Conservation (phyloP, 2,329 filamentous ascomycete species). For the Cytospora chrysosperma region DNA sequence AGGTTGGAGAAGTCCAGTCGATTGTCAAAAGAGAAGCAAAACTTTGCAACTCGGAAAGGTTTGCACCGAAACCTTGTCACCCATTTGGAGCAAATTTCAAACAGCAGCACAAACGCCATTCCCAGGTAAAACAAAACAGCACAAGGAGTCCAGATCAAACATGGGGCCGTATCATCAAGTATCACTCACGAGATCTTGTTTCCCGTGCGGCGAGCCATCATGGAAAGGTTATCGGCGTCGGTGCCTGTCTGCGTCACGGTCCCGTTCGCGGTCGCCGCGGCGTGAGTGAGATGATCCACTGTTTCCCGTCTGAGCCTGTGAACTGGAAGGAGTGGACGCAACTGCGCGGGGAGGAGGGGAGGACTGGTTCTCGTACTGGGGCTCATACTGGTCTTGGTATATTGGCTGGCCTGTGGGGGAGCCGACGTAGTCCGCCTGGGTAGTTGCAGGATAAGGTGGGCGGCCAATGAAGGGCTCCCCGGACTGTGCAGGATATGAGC, state of each 20-base stretch:
- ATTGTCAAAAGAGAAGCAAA: constrained; percentile 7
- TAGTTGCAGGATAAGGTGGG: constrained; percentile 47
- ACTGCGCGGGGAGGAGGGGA: constrained; percentile 22
- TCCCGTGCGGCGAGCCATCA: constrained; percentile 22
- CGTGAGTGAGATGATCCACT: constrained; percentile 23
- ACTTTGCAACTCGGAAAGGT: constrained; percentile 15
- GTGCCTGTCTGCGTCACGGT: constrained; percentile 16
- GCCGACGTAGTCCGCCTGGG: constrained; percentile 22
- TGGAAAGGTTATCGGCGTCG: constrained; percentile 27
- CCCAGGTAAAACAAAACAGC: constrained; percentile 14
- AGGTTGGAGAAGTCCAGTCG: constrained; percentile 13
- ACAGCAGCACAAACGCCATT: constrained; percentile 20
- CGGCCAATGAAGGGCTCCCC: constrained; percentile 57
- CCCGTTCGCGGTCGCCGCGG: constrained; percentile 22
- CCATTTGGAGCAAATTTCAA: background rate
- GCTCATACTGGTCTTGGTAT: constrained; percentile 24
- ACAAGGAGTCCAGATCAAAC: constrained; percentile 17
- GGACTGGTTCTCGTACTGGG: constrained; percentile 22
- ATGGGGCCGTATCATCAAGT: constrained; percentile 16
- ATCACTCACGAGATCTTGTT: constrained; percentile 21
- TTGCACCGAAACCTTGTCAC: background rate
- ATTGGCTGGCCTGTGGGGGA: constrained; percentile 24
- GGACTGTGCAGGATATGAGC: constrained; percentile 44
- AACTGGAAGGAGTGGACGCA: constrained; percentile 16
- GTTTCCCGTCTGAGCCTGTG: constrained; percentile 26